phyloP scores from a whole-genome alignment of 2,329 filamentous ascomycete species.

The Fusarium fracticaudum region DNA sequence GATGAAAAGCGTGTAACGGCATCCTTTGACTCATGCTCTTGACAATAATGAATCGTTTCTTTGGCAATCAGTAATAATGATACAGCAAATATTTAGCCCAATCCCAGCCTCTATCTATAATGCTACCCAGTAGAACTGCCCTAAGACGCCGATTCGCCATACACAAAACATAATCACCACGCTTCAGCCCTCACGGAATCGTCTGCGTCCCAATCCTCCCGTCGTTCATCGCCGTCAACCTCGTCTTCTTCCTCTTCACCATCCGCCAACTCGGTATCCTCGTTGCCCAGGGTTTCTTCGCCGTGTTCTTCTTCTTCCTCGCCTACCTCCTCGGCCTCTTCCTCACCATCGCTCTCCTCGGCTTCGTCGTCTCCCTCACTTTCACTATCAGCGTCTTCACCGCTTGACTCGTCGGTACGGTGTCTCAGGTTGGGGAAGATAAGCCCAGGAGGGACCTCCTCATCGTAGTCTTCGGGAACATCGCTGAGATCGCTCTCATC shows the following conservation, averaged over 20 bases:
- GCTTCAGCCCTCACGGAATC: constrained; percentile 13
- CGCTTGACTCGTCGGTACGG: constrained; percentile 45
- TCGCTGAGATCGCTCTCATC: constrained; percentile 77
- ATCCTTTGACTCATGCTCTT: background rate
- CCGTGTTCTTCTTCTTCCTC: constrained; percentile 20
- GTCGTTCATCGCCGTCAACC: background rate
- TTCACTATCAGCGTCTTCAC: constrained; percentile 50
- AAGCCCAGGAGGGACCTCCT: constrained; percentile 63
- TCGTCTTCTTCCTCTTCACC: constrained; percentile 28
- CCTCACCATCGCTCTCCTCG: constrained; percentile 33
- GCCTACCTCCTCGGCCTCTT: constrained; percentile 31
- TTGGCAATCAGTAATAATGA: background rate
- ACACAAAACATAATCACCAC: background rate
- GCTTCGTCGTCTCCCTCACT: constrained; percentile 47
- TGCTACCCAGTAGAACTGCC: background rate
- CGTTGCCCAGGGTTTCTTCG: constrained; percentile 25
- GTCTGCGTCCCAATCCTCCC: constrained; percentile 3
- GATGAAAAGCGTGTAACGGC: background rate
- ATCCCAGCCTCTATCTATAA: background rate
- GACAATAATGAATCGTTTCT: background rate
- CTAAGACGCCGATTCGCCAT: constrained; percentile 24
- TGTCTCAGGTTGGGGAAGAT: constrained; percentile 61
- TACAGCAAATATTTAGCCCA: background rate
- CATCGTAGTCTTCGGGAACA: constrained; percentile 66
- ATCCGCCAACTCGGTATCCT: constrained; percentile 31